Evolutionary conservation across 805 yeast genomes (phyloP).

Genomic region (Zygotorulaspora sp.): DNA sequence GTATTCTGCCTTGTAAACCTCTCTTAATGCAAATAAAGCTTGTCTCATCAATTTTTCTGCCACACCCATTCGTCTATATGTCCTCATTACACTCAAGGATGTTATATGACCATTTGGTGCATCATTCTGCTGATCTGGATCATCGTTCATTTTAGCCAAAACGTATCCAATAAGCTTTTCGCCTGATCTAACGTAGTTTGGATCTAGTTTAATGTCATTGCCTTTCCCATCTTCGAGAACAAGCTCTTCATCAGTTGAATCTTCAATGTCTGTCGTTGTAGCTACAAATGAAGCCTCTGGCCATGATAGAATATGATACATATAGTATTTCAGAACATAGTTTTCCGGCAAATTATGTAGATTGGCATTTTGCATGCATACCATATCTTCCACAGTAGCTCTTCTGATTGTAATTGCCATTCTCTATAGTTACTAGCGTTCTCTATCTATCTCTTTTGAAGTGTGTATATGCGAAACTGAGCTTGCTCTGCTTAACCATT

Average conservation of each 20-base stretch:
- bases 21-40: slow-evolving; percentile 71
- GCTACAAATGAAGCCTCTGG: slow-evolving; percentile 98
- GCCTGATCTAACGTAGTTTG: slow-evolving; percentile 57
- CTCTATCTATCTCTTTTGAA: too few species aligned
- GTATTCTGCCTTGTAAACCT: slow-evolving; percentile 72
- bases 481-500: too few species aligned
- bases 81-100: slow-evolving; percentile 88
- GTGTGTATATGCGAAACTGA: too few species aligned
- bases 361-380: slow-evolving; percentile 94
- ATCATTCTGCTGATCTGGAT: slow-evolving; percentile 67
- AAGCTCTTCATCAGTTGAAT: slow-evolving; percentile 32
- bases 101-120: slow-evolving; percentile 93
- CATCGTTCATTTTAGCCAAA: slow-evolving; percentile 94
- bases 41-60: slow-evolving; percentile 91
- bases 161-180: slow-evolving; percentile 95
- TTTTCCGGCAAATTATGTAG: slow-evolving; percentile 91
- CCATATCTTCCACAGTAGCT: slow-evolving; percentile 81
- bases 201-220: slow-evolving; percentile 45
- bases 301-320: slow-evolving; percentile 94
- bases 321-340: slow-evolving; percentile 84
- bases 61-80: slow-evolving; percentile 90
- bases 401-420: slow-evolving; percentile 87
- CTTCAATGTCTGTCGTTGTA: slow-evolving; percentile 54
- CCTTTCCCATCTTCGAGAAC: slow-evolving; percentile 24
- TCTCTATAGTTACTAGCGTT: not conserved